Evolutionary conservation across 345 rosid species (phyloP).

Genomic region (Pseudoturritis turrita): DNA sequence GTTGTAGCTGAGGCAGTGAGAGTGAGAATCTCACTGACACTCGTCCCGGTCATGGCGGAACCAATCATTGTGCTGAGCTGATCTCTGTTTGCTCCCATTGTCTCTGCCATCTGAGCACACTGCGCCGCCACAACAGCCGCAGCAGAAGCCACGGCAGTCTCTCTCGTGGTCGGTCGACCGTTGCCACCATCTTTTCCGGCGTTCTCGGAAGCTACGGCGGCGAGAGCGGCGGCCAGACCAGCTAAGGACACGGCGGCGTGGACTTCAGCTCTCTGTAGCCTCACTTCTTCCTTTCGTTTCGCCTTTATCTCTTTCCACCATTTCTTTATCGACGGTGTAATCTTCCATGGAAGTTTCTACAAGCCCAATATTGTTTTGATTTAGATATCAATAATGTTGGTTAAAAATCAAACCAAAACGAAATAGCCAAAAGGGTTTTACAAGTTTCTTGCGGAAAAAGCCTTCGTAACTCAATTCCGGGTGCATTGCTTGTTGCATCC

Average conservation of each 20-base stretch:
- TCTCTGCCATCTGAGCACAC: conserved; percentile 78
- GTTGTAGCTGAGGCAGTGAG: conserved; percentile 89
- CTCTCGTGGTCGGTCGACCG: conserved; percentile 33
- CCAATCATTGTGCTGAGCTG: conserved; percentile 58
- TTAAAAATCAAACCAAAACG: not conserved
- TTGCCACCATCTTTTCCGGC: conserved; percentile 26
- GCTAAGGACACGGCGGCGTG: conserved; percentile 93
- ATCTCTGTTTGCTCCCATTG: conserved; percentile 80
- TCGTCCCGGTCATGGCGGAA: conserved; percentile 73
- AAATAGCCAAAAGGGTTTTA: conserved; percentile 16
- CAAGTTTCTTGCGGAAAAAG: conserved; percentile 81
- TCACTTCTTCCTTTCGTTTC: conserved; percentile 74
- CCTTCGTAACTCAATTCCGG: conserved; percentile 83
- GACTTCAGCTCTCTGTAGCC: conserved; percentile 75
- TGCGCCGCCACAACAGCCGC: conserved; percentile 87
- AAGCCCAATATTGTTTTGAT: not conserved
- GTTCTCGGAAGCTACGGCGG: conserved; percentile 71
- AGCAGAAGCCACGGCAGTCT: conserved; percentile 77
- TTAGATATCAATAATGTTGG: not conserved
- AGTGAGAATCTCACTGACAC: conserved; percentile 70
- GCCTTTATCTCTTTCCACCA: conserved; percentile 77
- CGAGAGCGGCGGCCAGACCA: conserved; percentile 79
- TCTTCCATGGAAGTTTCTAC: conserved; percentile 70
- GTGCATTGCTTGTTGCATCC: conserved; percentile 99
- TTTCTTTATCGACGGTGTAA: conserved; percentile 63